Evolutionary conservation across 345 rosid species (phyloP).

Genomic region (Lumnitzera littorea): DNA sequence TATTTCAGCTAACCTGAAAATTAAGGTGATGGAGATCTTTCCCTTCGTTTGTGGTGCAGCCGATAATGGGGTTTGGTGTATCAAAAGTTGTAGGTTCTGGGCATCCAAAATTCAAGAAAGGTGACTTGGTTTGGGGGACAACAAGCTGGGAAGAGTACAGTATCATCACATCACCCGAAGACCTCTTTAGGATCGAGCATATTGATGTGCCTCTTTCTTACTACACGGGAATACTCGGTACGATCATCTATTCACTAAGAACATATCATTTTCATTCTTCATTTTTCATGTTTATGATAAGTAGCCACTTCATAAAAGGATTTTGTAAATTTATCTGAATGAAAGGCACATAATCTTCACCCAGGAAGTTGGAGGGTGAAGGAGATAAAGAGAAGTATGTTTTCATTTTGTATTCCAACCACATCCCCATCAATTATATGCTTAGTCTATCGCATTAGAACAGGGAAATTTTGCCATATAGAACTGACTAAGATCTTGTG

Average conservation of each 20-base stretch:
- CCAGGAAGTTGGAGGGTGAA: too few relatives aligned
- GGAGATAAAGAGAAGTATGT: too few relatives aligned
- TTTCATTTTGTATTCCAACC: too few relatives aligned
- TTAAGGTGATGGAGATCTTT: neutral
- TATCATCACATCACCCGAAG: slow-evolving; percentile 22
- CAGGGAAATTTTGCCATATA: too few relatives aligned
- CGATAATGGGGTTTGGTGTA: slow-evolving; percentile 44
- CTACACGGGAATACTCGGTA: slow-evolving; percentile 59
- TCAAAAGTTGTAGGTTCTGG: slow-evolving; percentile 48
- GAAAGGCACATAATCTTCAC: too few relatives aligned
- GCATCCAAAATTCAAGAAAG: slow-evolving; percentile 31
- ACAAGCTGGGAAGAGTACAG: slow-evolving; percentile 67
- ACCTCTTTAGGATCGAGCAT: slow-evolving; percentile 39
- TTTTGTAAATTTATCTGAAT: too few relatives aligned
- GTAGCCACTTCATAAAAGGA: too few relatives aligned
- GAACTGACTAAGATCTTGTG: too few relatives aligned
- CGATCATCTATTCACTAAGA: neutral
- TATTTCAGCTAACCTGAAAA: neutral
- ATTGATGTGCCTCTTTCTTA: slow-evolving; percentile 50
- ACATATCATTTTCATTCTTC: neutral
- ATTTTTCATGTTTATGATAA: too few relatives aligned
- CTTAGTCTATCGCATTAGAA: too few relatives aligned
- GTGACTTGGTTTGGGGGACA: slow-evolving; percentile 48
- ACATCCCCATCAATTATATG: too few relatives aligned
- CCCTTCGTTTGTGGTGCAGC: slow-evolving; percentile 17